Base-by-base conservation (phyloP, 306 rosid genomes). In the Quercus glauca region DNA sequence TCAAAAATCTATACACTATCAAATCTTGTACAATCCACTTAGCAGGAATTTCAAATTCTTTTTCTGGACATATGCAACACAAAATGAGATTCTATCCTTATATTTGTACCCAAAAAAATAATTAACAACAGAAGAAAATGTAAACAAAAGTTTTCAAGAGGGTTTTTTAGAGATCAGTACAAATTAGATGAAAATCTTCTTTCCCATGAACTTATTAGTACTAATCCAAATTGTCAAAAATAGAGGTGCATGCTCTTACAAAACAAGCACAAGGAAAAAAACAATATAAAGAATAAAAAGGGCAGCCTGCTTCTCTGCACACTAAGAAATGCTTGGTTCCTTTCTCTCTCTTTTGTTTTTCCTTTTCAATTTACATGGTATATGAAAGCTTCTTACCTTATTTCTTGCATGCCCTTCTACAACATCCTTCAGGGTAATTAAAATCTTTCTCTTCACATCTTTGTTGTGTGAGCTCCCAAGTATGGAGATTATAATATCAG, bases 401-500 rank as follows among this genome's bases (percentile, higher is more conserved):
- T 93, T 93, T 88, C 93, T 83, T 71, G 88, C 81, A 73, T 91
- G 90, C 69, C 94, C 96, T 85, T 87, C 90, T 55, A 89, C 92
- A 64, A 76, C 81, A 83, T 81, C 90, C 76, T 88, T 88, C 87
- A 91, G 87, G 75, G 94, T 84, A 76, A 80, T 84, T 83, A 93
- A 81, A 81, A 89, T 87, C 78, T 69, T 86, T 82, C 57, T 78
- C 85, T 88, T 89, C 83, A 88, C 83, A 51, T 88, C 87, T 84
- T 26, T 83, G 86, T 88, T 82, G 83, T 35, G 76, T 69, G 88
- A 83, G 29, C 23, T 80, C 35, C 89, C 86, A 23, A 93, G 91
- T 74, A 91, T 83, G 53, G 83, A 81, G 78, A 91, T 81, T 45
- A 89, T 69, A 41, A 52, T 83, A 78, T 85, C 90, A 23, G 90